These are phyloP conservation scores for Saturnispora galanensis DNA, from an alignment of 805 yeast genomes.

Conservation along the genomic window DNA sequence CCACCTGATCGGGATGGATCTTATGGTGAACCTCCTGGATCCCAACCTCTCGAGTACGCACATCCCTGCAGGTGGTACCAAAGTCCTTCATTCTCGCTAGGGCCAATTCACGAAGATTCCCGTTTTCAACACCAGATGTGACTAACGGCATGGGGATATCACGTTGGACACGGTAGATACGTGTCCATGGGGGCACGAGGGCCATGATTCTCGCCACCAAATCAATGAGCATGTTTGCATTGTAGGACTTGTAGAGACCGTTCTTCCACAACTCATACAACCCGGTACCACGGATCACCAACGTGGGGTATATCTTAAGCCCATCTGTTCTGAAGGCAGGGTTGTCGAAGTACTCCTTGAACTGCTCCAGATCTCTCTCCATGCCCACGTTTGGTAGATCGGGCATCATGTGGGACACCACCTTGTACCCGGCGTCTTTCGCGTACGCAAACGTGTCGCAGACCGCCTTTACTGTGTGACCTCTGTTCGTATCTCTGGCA, in stretches of 20 bases:
- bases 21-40: slow-evolving; percentile 97
- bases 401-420: slow-evolving; percentile 99
- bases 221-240: slow-evolving; percentile 89
- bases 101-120: slow-evolving; percentile 90
- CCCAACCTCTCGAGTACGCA: slow-evolving; percentile 96
- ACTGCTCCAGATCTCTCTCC: slow-evolving; percentile 96
- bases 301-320: slow-evolving; percentile 86
- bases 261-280: slow-evolving; percentile 95
- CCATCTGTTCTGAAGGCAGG: slow-evolving; percentile 98
- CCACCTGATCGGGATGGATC: slow-evolving; percentile 95
- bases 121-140: slow-evolving; percentile 96
- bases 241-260: slow-evolving; percentile 87
- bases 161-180: slow-evolving; percentile 96
- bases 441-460: slow-evolving; percentile 92
- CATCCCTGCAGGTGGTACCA: slow-evolving; percentile 92
- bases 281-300: slow-evolving; percentile 96
- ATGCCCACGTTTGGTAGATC: slow-evolving; percentile 97
- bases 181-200: slow-evolving; percentile 97
- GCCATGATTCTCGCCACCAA: slow-evolving; percentile 93
- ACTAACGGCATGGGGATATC: slow-evolving; percentile 99
- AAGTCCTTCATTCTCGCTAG: slow-evolving; percentile 96
- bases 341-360: slow-evolving; percentile 91
- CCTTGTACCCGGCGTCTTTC: slow-evolving; percentile 97
- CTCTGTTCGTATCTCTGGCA: slow-evolving; percentile 96
- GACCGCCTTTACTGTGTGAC: slow-evolving; percentile 93